These are phyloP conservation scores for Pythium aristosporum DNA, from an alignment of 352 stramenopile genomes.

Conservation along the genomic window DNA sequence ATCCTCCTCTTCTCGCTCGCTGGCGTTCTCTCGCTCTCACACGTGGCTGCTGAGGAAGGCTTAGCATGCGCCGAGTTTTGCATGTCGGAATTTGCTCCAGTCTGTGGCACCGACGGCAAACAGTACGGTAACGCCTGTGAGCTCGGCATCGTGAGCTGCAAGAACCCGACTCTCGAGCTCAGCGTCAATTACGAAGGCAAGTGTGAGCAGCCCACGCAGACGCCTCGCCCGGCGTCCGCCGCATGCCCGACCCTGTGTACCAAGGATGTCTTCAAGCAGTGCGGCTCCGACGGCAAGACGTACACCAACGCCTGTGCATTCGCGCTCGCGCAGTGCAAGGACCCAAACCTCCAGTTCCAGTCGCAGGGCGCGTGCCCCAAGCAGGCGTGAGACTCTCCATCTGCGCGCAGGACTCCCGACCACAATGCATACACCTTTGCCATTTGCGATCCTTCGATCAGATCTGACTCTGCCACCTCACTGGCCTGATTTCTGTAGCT, in stretches of 20 bases:
- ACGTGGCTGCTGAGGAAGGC: not conserved
- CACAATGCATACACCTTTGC: too few relatives aligned
- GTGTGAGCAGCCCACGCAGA: conserved; percentile 2
- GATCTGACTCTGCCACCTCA: too few relatives aligned
- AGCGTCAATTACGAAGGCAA: conserved; percentile 22
- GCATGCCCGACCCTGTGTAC: conserved; percentile 17
- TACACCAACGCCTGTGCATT: conserved; percentile 26
- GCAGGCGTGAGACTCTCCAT: not conserved
- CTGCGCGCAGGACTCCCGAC: too few relatives aligned
- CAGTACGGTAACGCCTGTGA: conserved; percentile 44
- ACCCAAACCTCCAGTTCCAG: conserved; percentile 4
- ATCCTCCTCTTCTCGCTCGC: not conserved
- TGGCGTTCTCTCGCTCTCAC: not conserved
- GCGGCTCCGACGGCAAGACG: conserved; percentile 25
- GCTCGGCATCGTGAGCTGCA: conserved; percentile 36
- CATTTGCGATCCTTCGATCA: too few relatives aligned
- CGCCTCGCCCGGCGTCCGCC: not conserved
- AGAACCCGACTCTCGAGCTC: conserved; percentile 27
- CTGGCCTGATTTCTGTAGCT: too few relatives aligned
- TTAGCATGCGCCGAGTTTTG: conserved; percentile 8
- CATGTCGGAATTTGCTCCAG: not conserved
- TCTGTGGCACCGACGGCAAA: conserved; percentile 31
- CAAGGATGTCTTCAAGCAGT: conserved; percentile 7
- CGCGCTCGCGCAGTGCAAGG: conserved; percentile 8
- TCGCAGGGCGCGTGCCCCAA: not conserved